Conservation (phyloP, 164 flowering plant species). For the Cinnamomum micranthum region DNA sequence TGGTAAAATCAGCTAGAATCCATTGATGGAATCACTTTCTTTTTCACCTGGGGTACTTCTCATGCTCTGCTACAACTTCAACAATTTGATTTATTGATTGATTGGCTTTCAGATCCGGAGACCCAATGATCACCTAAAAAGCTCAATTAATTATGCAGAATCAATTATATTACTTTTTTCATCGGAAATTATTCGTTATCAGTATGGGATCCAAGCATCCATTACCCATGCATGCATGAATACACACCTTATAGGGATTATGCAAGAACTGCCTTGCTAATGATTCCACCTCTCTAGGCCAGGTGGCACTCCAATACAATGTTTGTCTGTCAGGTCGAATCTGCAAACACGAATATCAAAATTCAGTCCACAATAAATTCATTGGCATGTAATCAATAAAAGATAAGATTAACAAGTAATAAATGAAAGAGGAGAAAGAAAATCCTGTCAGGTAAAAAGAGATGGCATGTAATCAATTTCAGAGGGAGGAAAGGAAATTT, state of each 20-base stretch:
- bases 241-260: constrained; percentile 79
- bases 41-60: constrained; percentile 79
- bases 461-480: no score
- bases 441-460: no score
- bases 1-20: constrained; percentile 6
- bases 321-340: constrained; percentile 98
- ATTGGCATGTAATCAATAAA: no score
- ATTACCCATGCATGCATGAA: not conserved
- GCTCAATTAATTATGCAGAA: not conserved
- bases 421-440: no score
- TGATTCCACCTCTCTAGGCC: constrained; percentile 96
- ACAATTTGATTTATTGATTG: constrained; percentile 84
- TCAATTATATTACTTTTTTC: no score
- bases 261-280: constrained; percentile 84
- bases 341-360: constrained; percentile 30
- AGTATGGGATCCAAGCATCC: not conserved
- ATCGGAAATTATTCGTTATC: no score
- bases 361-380: not conserved
- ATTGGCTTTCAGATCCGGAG: constrained; percentile 86
- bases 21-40: not conserved
- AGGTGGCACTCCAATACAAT: constrained; percentile 98
- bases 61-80: constrained; percentile 73
- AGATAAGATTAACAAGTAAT: no score
- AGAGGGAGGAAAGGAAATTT: no score
- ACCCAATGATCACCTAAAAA: constrained; percentile 81